These are phyloP conservation scores for Schwanniomyces polymorphus DNA, from an alignment of 805 yeast species.

Conservation along the genomic window DNA sequence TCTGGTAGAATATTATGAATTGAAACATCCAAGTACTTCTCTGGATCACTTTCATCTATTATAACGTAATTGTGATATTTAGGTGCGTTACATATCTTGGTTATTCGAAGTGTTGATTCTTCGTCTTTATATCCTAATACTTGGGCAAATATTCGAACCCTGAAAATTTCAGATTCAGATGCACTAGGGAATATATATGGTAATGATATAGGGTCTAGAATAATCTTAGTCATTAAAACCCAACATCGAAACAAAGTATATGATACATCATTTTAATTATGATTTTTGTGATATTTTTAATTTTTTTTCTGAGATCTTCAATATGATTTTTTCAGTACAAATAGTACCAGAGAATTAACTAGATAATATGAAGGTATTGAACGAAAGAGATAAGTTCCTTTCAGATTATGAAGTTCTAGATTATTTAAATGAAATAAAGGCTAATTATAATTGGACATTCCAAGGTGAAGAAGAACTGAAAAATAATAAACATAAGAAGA, in stretches of 20 bases:
- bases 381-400: constrained; percentile 55
- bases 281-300: neutral
- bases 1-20: neutral
- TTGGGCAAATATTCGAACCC: constrained; percentile 30
- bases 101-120: constrained; percentile 11
- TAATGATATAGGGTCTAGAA: constrained; percentile 25
- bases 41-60: neutral
- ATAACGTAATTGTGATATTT: constrained; percentile 8
- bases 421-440: constrained; percentile 51
- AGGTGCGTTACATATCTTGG: constrained; percentile 16
- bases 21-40: neutral
- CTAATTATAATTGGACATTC: constrained; percentile 48
- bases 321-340: neutral
- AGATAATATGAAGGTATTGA: constrained; percentile 39
- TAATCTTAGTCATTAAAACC: constrained; percentile 27
- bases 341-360: neutral
- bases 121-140: constrained; percentile 17
- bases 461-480: constrained; percentile 28
- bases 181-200: constrained; percentile 21
- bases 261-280: neutral
- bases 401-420: constrained; percentile 65
- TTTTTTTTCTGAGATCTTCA: neutral
- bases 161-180: constrained; percentile 13
- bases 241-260: neutral
- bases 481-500: constrained; percentile 21